These are phyloP conservation scores for Penicillium desertorum DNA, from an alignment of 495 filamentous ascomycete genomes.

Conservation along the genomic window DNA sequence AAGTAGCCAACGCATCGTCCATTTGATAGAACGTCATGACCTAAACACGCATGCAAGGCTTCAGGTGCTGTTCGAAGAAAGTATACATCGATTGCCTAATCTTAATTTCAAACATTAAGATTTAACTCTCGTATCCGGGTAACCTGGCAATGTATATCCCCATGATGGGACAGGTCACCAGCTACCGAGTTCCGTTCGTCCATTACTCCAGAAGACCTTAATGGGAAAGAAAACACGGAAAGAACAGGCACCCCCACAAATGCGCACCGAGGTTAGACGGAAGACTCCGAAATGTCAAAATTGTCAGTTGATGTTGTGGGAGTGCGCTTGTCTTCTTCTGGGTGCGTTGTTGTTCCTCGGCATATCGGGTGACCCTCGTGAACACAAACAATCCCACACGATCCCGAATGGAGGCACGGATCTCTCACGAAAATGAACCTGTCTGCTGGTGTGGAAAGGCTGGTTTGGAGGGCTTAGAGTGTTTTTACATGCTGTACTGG, in stretches of 20 bases:
- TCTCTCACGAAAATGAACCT: background rate
- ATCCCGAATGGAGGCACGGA: conserved; percentile 13
- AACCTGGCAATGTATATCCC: conserved; percentile 3
- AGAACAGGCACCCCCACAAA: background rate
- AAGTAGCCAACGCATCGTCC: conserved; percentile 2
- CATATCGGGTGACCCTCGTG: conserved; percentile 23
- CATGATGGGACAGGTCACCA: conserved; percentile 13
- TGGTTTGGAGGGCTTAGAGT: background rate
- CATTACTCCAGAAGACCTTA: background rate
- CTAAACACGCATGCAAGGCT: background rate
- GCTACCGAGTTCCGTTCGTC: conserved; percentile 3
- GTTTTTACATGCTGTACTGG: background rate
- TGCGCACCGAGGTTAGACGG: conserved; percentile 5
- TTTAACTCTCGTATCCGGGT: conserved; percentile 5
- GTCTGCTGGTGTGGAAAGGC: background rate
- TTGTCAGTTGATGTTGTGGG: conserved; percentile 1
- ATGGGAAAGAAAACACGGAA: background rate
- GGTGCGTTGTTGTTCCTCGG: conserved; percentile 20
- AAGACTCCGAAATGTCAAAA: background rate
- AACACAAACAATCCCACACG: conserved; percentile 13
- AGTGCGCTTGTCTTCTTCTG: background rate
- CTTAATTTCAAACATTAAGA: background rate
- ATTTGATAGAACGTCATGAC: conserved; percentile 13
- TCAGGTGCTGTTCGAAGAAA: conserved; percentile 2
- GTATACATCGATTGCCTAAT: background rate